phyloP scores from a whole-genome alignment of 306 rosid genomes.

The Pyrus communis region DNA sequence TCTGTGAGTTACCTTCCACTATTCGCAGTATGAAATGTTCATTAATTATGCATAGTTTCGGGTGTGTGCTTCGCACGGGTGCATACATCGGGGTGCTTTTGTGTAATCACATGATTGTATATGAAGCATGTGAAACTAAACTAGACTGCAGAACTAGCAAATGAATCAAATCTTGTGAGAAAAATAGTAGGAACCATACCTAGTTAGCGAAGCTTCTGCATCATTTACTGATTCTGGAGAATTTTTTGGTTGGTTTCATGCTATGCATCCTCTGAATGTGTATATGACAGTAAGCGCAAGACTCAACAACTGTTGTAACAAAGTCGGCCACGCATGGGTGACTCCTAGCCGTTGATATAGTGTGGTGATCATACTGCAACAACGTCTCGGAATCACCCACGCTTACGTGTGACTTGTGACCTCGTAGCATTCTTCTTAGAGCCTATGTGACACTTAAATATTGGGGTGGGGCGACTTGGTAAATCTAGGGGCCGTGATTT shows the following conservation, averaged over 20 bases:
- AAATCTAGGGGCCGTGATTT: conserved; percentile 15
- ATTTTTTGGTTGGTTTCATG: neutral
- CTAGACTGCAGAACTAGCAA: neutral
- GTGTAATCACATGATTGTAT: neutral
- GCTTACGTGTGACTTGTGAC: neutral
- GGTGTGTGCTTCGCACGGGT: neutral
- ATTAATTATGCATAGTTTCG: neutral
- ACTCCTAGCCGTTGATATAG: neutral
- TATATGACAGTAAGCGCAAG: neutral
- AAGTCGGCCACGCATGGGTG: neutral
- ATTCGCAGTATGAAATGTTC: neutral
- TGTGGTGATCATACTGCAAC: too few species aligned
- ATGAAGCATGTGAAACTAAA: neutral
- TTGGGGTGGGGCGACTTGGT: conserved; percentile 4
- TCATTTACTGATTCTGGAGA: neutral
- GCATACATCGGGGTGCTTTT: neutral
- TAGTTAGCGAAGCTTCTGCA: neutral
- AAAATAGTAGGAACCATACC: neutral
- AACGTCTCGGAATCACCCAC: neutral
- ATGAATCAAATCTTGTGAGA: neutral
- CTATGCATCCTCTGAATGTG: neutral
- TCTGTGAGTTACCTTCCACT: neutral
- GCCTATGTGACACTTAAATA: neutral
- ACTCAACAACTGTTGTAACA: too few species aligned
- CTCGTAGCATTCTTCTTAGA: neutral